Base-by-base conservation (phyloP, 148 eudicot species). In the Camellia lanceoleosa region DNA sequence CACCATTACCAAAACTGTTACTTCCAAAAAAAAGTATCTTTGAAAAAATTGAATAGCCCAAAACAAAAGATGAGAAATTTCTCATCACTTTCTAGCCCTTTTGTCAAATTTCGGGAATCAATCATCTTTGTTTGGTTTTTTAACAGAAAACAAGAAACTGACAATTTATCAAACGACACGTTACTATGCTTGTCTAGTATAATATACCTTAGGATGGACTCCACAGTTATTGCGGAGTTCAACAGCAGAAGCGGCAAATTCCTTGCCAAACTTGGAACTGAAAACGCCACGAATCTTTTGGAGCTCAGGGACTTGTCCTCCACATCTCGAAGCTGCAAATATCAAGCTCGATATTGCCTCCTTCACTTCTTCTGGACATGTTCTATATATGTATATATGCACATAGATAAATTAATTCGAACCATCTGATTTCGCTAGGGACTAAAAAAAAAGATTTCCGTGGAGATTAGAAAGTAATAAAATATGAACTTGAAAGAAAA, bases 291-390 rank as follows among this genome's bases (percentile, higher is more conserved):
- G 86, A 58, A 86, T 58, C 69, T 91, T 84, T 59, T 73, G 84
- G 56, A 91, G 88, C 75, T 91, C 90, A 43, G 94, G 91, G 49
- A 89, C 82, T 60, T 85, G 88, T 52, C 91, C 89, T 52, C 91
- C 89, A 1, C 85, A 82, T 81, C 94, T 87, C 42, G 90, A 76
- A 56, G 94, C 86, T 18, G 87, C 89, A 71, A 62, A 91, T 8
- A 91, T 85, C 82, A 91, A 83, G 82, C 88, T 86, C 23, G 90
- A 79, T 79, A 85, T 79, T 8, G 89, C 87, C 75, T 91, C 94
- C 63, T 80, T 80, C 5, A 89, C 74, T 49, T 89, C 89, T n/a
- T 80, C 84, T 7, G 92, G 90, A 75, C 87, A 89, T 2, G 82
- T 87, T 71, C 91, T 90, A 78, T 59, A 75, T 77, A 52, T 38